Conservation (phyloP, 805 yeast species). For the Kodamaea neixiangensis region DNA sequence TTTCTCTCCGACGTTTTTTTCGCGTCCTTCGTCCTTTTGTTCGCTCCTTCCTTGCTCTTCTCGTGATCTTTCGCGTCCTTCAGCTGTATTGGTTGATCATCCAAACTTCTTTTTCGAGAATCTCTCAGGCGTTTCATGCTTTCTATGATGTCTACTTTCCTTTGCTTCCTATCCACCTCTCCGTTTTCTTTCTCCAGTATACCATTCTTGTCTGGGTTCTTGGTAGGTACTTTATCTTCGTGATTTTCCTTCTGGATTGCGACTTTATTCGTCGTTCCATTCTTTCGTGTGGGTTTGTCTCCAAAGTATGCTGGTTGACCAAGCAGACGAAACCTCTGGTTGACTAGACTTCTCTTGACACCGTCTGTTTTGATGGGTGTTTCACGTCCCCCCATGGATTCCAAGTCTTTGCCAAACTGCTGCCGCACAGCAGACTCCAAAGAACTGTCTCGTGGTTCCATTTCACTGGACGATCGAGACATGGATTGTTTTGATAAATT, state of each 20-base stretch:
- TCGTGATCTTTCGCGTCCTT: neutral
- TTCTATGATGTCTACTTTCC: slow-evolving; percentile 10
- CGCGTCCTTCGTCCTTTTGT: slow-evolving; percentile 1
- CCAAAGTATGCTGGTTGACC: neutral
- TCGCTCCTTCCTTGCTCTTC: neutral
- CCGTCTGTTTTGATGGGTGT: neutral
- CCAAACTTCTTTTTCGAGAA: neutral
- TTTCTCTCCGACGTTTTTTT: neutral
- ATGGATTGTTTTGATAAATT: slow-evolving; percentile 2
- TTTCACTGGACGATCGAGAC: slow-evolving; percentile 2
- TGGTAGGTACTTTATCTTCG: neutral
- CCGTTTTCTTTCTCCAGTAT: neutral
- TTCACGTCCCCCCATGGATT: neutral
- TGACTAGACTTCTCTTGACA: neutral
- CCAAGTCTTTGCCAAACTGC: neutral
- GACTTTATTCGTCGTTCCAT: neutral
- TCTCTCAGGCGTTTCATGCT: slow-evolving; percentile 9
- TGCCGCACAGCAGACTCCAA: neutral
- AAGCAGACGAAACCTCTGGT: neutral
- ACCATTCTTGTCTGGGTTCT: neutral
- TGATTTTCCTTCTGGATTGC: neutral
- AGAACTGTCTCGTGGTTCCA: neutral
- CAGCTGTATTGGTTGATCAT: neutral
- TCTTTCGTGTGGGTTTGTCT: neutral
- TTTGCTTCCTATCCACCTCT: neutral